Evolutionary conservation across 345 rosid genomes (phyloP).

Genomic region (Rhizophora mangle): DNA sequence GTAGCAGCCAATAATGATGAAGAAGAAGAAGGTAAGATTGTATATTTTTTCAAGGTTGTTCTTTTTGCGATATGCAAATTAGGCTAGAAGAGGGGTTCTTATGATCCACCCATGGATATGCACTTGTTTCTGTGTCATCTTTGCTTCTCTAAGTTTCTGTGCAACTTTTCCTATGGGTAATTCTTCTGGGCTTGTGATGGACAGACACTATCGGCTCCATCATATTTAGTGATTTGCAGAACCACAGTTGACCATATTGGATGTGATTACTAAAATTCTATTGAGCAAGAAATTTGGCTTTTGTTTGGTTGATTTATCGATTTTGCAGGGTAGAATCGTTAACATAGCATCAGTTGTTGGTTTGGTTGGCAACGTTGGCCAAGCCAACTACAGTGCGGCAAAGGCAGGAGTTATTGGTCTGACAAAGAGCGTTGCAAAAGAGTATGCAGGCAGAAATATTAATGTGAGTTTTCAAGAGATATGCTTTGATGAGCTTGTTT

Average conservation of each 20-base stretch:
- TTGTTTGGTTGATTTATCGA: not conserved
- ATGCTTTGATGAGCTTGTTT: conserved; percentile 1
- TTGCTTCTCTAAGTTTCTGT: no score
- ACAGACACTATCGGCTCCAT: no score
- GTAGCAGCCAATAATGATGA: conserved; percentile 89
- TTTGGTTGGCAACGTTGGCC: conserved; percentile 90
- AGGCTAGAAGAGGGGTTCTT: not conserved
- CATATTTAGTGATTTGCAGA: not conserved
- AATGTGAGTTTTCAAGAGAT: conserved; percentile 44
- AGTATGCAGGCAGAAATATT: conserved; percentile 85
- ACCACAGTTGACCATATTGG: not conserved
- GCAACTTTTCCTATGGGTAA: no score
- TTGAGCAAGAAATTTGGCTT: not conserved
- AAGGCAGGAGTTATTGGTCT: conserved; percentile 97
- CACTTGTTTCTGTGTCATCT: not conserved
- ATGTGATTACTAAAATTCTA: not conserved
- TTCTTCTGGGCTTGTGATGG: no score
- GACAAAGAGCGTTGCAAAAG: conserved; percentile 84
- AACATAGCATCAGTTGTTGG: conserved; percentile 94
- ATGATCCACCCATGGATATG: not conserved
- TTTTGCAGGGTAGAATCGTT: conserved; percentile 75
- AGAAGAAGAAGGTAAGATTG: conserved; percentile 62
- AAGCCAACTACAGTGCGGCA: conserved; percentile 98
- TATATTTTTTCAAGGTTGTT: not conserved
- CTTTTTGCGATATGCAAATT: no score